Conservation (phyloP, 2,329 filamentous ascomycete genomes). For the Fusarium heterosporum region DNA sequence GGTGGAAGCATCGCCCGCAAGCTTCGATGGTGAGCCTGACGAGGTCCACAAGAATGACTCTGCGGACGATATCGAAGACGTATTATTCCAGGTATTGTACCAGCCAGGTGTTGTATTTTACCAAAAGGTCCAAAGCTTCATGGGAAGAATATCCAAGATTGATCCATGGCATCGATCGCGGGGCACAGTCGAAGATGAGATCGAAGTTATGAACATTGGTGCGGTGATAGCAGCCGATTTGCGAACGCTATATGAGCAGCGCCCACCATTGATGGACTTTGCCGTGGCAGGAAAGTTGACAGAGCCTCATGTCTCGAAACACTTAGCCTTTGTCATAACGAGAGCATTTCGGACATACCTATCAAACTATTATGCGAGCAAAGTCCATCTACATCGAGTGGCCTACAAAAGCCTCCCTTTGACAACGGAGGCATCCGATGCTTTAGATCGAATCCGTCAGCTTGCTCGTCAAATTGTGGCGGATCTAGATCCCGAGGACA, state of each 20-base stretch:
- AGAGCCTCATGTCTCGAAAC: conserved; percentile 60
- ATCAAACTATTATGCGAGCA: conserved; percentile 67
- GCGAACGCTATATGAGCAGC: conserved; percentile 61
- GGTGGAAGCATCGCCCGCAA: conserved; percentile 57
- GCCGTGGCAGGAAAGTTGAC: conserved; percentile 64
- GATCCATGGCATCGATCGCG: conserved; percentile 67
- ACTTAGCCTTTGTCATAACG: conserved; percentile 63
- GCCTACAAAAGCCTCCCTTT: conserved; percentile 66
- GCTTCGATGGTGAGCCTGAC: conserved; percentile 50
- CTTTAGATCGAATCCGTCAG: conserved; percentile 61
- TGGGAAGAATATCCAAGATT: conserved; percentile 67
- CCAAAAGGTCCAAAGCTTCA: conserved; percentile 68
- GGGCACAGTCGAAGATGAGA: conserved; percentile 68
- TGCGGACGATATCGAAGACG: conserved; percentile 59
- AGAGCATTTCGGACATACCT: conserved; percentile 66
- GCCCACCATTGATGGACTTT: conserved; percentile 67
- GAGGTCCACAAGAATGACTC: conserved; percentile 40
- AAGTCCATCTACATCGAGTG: conserved; percentile 67
- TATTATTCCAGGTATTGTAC: conserved; percentile 65
- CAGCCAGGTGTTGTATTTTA: conserved; percentile 68
- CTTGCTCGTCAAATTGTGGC: conserved; percentile 58
- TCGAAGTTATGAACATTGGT: conserved; percentile 67
- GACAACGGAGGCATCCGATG: conserved; percentile 61
- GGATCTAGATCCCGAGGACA: conserved; percentile 56
- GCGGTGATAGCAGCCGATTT: conserved; percentile 63